phyloP scores from a whole-genome alignment of 805 yeast genomes.

The Vanderwaltozyma yarrowii region DNA sequence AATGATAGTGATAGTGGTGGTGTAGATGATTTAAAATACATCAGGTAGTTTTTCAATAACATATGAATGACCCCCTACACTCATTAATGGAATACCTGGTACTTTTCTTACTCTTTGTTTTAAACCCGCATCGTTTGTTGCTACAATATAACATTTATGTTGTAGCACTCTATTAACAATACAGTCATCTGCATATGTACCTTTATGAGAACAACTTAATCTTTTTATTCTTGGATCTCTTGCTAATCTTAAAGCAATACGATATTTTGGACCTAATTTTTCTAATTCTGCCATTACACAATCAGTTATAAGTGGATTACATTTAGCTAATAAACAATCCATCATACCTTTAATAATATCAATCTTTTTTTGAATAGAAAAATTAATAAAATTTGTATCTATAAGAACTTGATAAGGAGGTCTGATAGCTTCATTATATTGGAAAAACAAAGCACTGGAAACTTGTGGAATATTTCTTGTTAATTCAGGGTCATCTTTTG shows the following conservation, averaged over 20 bases:
- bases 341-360: constrained; percentile 94
- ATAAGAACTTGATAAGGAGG: constrained; percentile 97
- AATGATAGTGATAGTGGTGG: no score
- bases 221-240: constrained; percentile 87
- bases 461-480: constrained; percentile 81
- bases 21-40: constrained; percentile 54
- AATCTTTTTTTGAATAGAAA: constrained; percentile 90
- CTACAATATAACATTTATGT: constrained; percentile 94
- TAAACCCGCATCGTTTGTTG: constrained; percentile 95
- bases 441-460: constrained; percentile 90
- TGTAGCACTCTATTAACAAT: constrained; percentile 86
- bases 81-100: constrained; percentile 95
- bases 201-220: constrained; percentile 82
- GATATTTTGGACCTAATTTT: constrained; percentile 85
- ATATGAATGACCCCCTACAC: constrained; percentile 89
- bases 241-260: constrained; percentile 88
- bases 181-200: constrained; percentile 98
- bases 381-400: constrained; percentile 95
- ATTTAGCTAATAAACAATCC: constrained; percentile 90
- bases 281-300: constrained; percentile 98
- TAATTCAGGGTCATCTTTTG: constrained; percentile 63
- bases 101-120: constrained; percentile 90
- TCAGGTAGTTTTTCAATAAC: constrained; percentile 93
- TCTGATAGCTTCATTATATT: constrained; percentile 83
- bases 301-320: constrained; percentile 92